Base-by-base conservation (phyloP, 225 moss, liverwort and hornwort genomes). In the Anthoceros angustus region DNA sequence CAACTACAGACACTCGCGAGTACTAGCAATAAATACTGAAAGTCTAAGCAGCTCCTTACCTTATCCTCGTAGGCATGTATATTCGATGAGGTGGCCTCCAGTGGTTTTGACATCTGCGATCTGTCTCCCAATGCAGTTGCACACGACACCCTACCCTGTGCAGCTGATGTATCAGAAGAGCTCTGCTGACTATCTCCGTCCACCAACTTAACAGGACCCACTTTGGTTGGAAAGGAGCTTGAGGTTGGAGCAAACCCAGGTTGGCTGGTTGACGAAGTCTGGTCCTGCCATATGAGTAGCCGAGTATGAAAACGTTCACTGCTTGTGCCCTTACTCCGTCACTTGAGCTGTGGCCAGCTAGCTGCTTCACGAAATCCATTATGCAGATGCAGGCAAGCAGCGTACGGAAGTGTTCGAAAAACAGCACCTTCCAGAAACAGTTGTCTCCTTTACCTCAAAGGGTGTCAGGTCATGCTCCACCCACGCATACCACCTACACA, bases 401-500 rank as follows among this genome's bases (percentile, higher is more conserved):
- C 16, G 5, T 55, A 55, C 55, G 4, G 32, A 32, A 32, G 32
- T 32, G 32, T 1, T 32, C 32, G 2, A 32, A 32, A 32, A 32
- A 1, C 1, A 32, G 4, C 32, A 32, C 32, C 55, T 15, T 20
- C 16, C 23, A 55, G n/a, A 55, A 20, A 55, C 6, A 15, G 7
- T 23, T 55, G 18, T 15, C 16, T 55, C 55, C 55, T 55, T 55
- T 55, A 55, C 55, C 55, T 55, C 55, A 0, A 9, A 55, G 18
- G 14, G n/a, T 18, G n/a, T 55, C 23, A 23, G 23, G 14, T 86
- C 80, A 68, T 86, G 86, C 70, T 86, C 86, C 45, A 80, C 78
- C 86, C 86, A 83, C 50, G 86, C 86, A 80, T 71, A 86, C 86
- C 86, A 86, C 69, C 85, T 85, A 42, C 65, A 64, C 64, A 26